Conservation (phyloP, 148 eudicot species). For the Persicaria tinctoria region DNA sequence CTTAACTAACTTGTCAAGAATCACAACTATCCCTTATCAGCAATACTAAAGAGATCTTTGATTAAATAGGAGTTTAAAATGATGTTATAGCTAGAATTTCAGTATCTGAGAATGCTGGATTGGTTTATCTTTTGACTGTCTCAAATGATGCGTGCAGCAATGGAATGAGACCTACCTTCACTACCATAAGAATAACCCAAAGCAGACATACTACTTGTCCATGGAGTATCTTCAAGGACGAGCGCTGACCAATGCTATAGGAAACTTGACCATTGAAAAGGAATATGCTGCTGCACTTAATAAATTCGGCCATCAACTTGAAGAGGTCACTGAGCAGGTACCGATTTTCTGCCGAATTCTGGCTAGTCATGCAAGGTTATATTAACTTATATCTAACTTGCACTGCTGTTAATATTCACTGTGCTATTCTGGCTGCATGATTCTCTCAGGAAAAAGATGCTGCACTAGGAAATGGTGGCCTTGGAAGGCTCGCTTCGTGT, state of each 20-base stretch:
- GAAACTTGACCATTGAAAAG: slow-evolving; percentile 74
- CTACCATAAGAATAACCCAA: slow-evolving; percentile 79
- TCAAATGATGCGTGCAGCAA: slow-evolving; percentile 54
- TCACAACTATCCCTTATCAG: not conserved
- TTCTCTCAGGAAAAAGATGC: slow-evolving; percentile 85
- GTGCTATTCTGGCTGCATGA: slow-evolving; percentile 9
- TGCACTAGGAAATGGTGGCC: slow-evolving; percentile 99
- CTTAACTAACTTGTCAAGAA: no score
- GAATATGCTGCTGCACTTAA: slow-evolving; percentile 82
- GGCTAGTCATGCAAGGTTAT: no score
- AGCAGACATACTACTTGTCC: slow-evolving; percentile 96
- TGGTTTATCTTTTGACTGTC: not conserved
- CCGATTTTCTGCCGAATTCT: not conserved
- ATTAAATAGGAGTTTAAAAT: not conserved
- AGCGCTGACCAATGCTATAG: slow-evolving; percentile 89
- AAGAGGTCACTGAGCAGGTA: slow-evolving; percentile 84
- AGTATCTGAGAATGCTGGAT: not conserved
- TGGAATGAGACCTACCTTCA: slow-evolving; percentile 94
- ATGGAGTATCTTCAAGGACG: slow-evolving; percentile 99
- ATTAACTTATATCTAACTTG: not conserved
- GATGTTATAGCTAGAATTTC: not conserved
- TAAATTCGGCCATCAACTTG: slow-evolving; percentile 89
- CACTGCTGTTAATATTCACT: not conserved
- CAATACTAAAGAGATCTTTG: not conserved
- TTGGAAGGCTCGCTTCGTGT: slow-evolving; percentile 98